Evolutionary conservation across 495 filamentous ascomycete species (phyloP), one percentile per base, ranked within the genome.

Genomic region (Penicillium turbatum): DNA sequence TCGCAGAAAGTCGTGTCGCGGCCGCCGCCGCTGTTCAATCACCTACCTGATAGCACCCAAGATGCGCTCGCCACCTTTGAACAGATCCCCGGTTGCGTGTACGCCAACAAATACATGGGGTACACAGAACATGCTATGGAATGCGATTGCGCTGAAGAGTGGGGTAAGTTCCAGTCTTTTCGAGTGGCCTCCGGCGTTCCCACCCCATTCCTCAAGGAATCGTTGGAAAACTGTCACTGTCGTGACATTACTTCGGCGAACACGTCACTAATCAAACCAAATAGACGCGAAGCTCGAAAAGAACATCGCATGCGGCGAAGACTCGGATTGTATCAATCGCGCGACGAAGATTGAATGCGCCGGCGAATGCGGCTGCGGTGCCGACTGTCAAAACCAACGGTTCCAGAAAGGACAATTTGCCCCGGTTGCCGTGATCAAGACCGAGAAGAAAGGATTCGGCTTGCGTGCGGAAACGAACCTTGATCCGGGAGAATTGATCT

Each of bases 281-380:
- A 11, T 65, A 97, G 92, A 86, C 63, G 66, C 70, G 15, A 77
- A 74, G 54, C 77, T 69, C 57, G 76, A 70, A 19, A 66, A 61
- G 42, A 99, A 99, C 72, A 71, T 84, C 65, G 92, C 93, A 44
- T 99, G 93, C 69, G 93, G 89, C 35, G 90, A 95, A 57, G 90
- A 97, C 71, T 97, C 93, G 15, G 93, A 97, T 69, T 99, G 93
- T 69, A 99, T 99, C 74, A 99, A 99, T 67, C 89, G 95, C 65
- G 86, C 89, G 48, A 97, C 93, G 30, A 96, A 96, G 64, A 96
- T 99, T 78, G 93, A 99, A 70, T 99, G 93, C 67, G 79, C 89
- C 16, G 83, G 85, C 37, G 81, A 82, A 54, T 96, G 92, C 71
- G 85, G 87, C 58, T 99, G 93, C 72, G 92, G 92, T 36, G 67